Evolutionary conservation across 2,329 filamentous ascomycete species (phyloP).

Genomic region (Fusarium chaquense): DNA sequence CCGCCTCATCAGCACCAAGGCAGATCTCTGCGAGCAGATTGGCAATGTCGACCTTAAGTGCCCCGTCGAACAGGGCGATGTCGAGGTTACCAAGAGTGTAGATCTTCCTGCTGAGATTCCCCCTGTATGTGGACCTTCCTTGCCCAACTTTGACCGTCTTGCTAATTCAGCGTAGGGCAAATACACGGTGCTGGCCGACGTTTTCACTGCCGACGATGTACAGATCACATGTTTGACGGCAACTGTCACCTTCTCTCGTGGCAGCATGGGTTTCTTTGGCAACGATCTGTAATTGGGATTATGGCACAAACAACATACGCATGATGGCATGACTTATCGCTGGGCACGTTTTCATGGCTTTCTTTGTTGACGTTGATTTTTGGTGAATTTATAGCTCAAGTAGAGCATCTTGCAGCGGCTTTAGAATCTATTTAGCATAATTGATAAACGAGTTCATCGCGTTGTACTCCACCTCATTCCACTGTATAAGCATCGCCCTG

Average conservation of each 20-base stretch:
- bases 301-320: conserved; percentile 24
- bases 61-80: conserved; percentile 83
- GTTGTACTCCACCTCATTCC: conserved; percentile 18
- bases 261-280: conserved; percentile 54
- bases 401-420: conserved; percentile 41
- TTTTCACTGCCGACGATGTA: conserved; percentile 77
- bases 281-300: conserved; percentile 55
- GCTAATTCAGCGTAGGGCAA: conserved; percentile 72
- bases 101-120: conserved; percentile 89
- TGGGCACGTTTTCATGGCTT: conserved; percentile 37
- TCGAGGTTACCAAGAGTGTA: conserved; percentile 82
- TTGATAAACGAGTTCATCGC: conserved; percentile 29
- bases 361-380: conserved; percentile 32
- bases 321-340: conserved; percentile 26
- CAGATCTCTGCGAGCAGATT: conserved; percentile 90
- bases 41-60: conserved; percentile 89
- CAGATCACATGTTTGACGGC: conserved; percentile 91
- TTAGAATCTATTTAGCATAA: conserved; percentile 43
- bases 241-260: conserved; percentile 69
- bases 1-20: conserved; percentile 82
- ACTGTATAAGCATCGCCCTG: conserved; percentile 11
- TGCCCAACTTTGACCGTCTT: conserved; percentile 35
- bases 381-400: conserved; percentile 40
- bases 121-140: conserved; percentile 71
- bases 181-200: conserved; percentile 90